A percentile compares a stretch with the other conserved stretches of the same genome.
These are phyloP conservation scores for Tylopilus sp. DNA, from an alignment of 1,284 basidiomycete genomes.

Conservation along the genomic window DNA sequence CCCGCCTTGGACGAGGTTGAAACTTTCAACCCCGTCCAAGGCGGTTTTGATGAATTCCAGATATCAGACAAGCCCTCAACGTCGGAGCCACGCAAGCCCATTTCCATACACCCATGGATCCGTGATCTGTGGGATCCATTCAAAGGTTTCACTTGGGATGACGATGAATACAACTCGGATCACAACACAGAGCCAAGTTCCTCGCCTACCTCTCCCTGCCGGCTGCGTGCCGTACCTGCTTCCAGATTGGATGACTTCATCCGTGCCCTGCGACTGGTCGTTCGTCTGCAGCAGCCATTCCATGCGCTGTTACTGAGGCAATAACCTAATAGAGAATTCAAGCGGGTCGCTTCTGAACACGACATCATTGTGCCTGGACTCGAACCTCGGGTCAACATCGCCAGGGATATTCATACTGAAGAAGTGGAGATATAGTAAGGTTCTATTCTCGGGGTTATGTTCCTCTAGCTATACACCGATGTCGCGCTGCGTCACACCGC, in stretches of 20 bases:
- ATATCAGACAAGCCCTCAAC: not conserved
- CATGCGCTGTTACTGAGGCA: slow-evolving; percentile 1
- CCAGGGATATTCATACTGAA: not conserved
- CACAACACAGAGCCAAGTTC: not conserved
- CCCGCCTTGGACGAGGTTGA: not conserved
- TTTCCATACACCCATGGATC: not conserved
- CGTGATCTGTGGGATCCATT: not conserved
- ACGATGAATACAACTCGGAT: not conserved
- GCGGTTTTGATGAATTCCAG: not conserved
- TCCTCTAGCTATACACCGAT: no score
- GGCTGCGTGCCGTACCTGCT: no score
- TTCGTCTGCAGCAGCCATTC: not conserved
- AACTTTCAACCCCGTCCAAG: not conserved
- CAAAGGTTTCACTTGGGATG: not conserved
- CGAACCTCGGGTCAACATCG: not conserved
- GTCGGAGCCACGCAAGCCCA: not conserved
- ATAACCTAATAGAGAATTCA: slow-evolving; percentile 1
- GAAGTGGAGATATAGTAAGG: slow-evolving; percentile 2
- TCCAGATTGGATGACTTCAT: not conserved
- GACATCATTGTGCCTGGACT: not conserved
- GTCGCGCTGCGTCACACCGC: no score
- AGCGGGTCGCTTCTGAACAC: not conserved
- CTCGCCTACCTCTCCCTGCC: not conserved
- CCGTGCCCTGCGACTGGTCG: not conserved
- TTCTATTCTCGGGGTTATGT: no score